Conservation (phyloP, 2,329 filamentous ascomycete species). For the Talaromyces rugulosus region DNA sequence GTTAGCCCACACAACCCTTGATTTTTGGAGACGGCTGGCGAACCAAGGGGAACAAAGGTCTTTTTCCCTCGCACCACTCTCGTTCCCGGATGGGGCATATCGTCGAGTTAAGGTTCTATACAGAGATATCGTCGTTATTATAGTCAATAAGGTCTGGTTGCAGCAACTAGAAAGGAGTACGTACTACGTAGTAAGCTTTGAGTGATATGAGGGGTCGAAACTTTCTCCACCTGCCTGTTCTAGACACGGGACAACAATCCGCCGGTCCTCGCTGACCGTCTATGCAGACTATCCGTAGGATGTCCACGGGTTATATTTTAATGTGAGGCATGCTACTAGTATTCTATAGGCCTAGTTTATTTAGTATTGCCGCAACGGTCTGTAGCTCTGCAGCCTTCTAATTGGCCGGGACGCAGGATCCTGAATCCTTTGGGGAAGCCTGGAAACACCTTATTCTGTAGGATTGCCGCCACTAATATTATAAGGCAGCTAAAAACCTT, state of each 20-base stretch:
- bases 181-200: neutral
- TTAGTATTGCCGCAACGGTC: too few relatives aligned
- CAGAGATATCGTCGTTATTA: neutral
- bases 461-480: neutral
- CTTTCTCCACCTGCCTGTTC: neutral
- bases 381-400: neutral
- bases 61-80: neutral
- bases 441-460: neutral
- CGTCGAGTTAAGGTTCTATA: neutral
- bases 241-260: neutral
- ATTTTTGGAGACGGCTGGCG: neutral
- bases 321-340: neutral
- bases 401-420: neutral
- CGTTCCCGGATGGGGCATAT: conserved; percentile 3
- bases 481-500: neutral
- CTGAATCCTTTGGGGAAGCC: neutral
- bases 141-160: too few relatives aligned
- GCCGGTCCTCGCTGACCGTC: neutral
- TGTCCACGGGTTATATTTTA: neutral
- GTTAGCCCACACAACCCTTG: neutral
- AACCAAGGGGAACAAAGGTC: neutral
- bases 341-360: too few relatives aligned
- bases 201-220: neutral
- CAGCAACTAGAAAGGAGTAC: too few relatives aligned
- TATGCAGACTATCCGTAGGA: too few relatives aligned